Conservation (phyloP, 257 asterid genomes). For the Prunella vulgaris region DNA sequence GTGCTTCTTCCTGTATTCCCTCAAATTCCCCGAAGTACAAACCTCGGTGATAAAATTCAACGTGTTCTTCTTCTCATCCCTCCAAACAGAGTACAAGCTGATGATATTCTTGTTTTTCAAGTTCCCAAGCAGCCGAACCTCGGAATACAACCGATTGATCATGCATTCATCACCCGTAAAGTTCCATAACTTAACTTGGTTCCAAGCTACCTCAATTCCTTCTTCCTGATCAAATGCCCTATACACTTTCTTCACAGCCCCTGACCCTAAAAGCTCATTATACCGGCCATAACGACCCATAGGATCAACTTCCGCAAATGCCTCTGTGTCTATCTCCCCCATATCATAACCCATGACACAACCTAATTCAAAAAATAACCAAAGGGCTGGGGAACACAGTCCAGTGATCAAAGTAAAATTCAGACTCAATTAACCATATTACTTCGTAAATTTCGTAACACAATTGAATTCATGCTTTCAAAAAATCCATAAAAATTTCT, state of each 20-base stretch:
- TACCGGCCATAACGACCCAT: conserved; percentile 77
- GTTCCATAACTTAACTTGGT: conserved; percentile 61
- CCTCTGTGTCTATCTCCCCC: conserved; percentile 44
- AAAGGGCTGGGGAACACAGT: neutral
- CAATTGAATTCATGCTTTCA: neutral
- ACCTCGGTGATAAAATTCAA: conserved; percentile 83
- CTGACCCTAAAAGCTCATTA: conserved; percentile 62
- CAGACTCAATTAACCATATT: neutral
- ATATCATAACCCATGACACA: conserved; percentile 25
- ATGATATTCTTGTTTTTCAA: conserved; percentile 55
- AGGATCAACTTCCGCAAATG: conserved; percentile 69
- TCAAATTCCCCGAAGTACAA: conserved; percentile 77
- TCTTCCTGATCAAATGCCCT: conserved; percentile 86
- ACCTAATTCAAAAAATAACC: neutral
- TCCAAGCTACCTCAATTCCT: conserved; percentile 95
- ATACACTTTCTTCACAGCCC: conserved; percentile 76
- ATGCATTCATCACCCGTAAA: conserved; percentile 44
- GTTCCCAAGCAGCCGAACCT: conserved; percentile 50
- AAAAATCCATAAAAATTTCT: neutral
- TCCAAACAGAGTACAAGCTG: conserved; percentile 59
- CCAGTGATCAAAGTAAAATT: neutral
- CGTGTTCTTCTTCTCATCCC: conserved; percentile 47
- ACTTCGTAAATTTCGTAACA: neutral
- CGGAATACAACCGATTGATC: conserved; percentile 56
- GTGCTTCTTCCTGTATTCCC: conserved; percentile 75